Evolutionary conservation across 192 early-diverging fungal species (phyloP), one percentile per base, ranked within the genome.

Genomic region (Umbelopsis sp.): DNA sequence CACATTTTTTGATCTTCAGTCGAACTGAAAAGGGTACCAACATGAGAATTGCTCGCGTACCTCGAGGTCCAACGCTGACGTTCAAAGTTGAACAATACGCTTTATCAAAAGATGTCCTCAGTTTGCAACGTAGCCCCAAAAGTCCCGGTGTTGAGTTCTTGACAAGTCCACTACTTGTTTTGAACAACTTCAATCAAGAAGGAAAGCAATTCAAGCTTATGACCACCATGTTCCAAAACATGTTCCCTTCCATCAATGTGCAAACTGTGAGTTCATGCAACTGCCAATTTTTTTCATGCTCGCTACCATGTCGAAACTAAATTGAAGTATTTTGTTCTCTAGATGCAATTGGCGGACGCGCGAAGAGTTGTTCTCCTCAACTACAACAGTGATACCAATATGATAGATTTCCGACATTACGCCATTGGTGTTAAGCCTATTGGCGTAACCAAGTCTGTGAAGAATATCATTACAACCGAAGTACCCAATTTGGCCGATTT

Each of bases 181-280:
- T 95, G 34, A 95, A 95, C 82, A 91, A 92, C 72, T 94, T 94
- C 82, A 78, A 81, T 20, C 85, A 83, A 45, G 86, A 90, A 70
- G 83, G 82, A 26, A 91, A 91, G 20, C 85, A 96, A 41, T 86
- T 97, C 72, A 94, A 96, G 81, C 83, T 99, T 47, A 93, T 98
- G 90, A 91, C 91, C 2, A 92, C 94, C 12, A 91, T 96, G 88
- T 91, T 99, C 70, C 97, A 98, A 71, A 97, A 97, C 78, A 88
- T 99, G 90, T 97, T 97, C 74, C 96, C 97, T 1, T 81, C 97
- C 1, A 97, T 99, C 72, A 94, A 96, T 80, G 93, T 97, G 24
- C 88, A 93, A 72, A 93, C 86, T 38, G 92, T 94, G 85, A 72
- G 83, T 69, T n/a, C 12, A 3, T 41, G n/a, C 43, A 17, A 62